phyloP scores from a whole-genome alignment of 345 rosid genomes.

The Rubroshorea leprosula region DNA sequence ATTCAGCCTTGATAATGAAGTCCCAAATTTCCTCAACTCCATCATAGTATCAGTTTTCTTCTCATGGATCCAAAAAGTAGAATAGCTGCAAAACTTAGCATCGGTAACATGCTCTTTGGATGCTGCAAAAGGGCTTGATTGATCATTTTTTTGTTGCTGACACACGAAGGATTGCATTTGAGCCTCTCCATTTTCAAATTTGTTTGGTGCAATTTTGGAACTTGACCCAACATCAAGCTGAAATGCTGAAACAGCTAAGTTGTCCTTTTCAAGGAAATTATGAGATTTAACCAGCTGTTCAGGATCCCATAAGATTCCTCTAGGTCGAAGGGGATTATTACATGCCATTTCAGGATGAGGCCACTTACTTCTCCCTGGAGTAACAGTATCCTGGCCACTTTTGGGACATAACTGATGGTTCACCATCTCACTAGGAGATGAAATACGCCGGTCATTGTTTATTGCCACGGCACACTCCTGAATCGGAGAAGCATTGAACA shows the following conservation, averaged over 20 bases:
- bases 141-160: slow-evolving; percentile 17
- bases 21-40: slow-evolving; percentile 22
- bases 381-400: not conserved
- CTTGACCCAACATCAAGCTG: slow-evolving; percentile 33
- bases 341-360: slow-evolving; percentile 18
- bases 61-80: slow-evolving; percentile 33
- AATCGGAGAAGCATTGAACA: slow-evolving; percentile 21
- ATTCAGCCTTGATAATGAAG: slow-evolving; percentile 1
- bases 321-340: slow-evolving; percentile 12
- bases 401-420: no score
- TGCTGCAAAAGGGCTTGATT: slow-evolving; percentile 13
- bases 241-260: slow-evolving; percentile 21
- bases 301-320: slow-evolving; percentile 16
- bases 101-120: slow-evolving; percentile 21
- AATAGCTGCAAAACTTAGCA: slow-evolving; percentile 18
- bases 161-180: slow-evolving; percentile 19
- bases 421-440: not conserved
- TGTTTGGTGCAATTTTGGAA: slow-evolving; percentile 34
- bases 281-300: slow-evolving; percentile 24
- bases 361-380: slow-evolving; percentile 15
- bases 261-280: slow-evolving; percentile 19
- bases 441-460: slow-evolving; percentile 8
- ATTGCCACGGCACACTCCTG: slow-evolving; percentile 11
- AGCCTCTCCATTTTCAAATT: slow-evolving; percentile 18
- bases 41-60: slow-evolving; percentile 29